phyloP scores from a whole-genome alignment of 306 rosid species.

The Cyamopsis tetragonoloba region DNA sequence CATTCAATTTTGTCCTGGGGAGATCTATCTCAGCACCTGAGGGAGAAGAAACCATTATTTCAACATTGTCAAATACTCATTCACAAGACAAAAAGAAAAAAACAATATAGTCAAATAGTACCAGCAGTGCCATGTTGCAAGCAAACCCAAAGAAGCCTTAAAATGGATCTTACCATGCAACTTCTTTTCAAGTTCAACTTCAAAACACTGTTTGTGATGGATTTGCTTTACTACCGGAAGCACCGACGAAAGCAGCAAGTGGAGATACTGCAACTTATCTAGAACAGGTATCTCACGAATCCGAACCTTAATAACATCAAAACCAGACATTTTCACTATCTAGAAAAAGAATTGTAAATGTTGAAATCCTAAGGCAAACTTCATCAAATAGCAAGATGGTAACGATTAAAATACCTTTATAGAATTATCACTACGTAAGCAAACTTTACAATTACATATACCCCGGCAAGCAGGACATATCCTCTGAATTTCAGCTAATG shows the following conservation, averaged over 20 bases:
- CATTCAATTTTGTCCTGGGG: conserved; percentile 78
- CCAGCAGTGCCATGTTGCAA: neutral
- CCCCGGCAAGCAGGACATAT: conserved; percentile 92
- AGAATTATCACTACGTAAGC: conserved; percentile 80
- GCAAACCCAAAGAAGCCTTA: conserved; percentile 18
- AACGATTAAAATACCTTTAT: conserved; percentile 58
- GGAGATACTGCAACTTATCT: conserved; percentile 79
- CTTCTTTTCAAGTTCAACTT: conserved; percentile 84
- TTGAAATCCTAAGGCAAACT: conserved; percentile 19
- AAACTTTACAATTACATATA: conserved; percentile 77
- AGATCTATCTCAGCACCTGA: conserved; percentile 78
- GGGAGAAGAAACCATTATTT: conserved; percentile 28
- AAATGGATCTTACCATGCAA: conserved; percentile 62
- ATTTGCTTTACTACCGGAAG: conserved; percentile 88
- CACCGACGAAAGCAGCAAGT: conserved; percentile 70
- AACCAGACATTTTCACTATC: conserved; percentile 17
- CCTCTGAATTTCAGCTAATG: conserved; percentile 73
- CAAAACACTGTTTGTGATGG: conserved; percentile 76
- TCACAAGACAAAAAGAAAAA: neutral
- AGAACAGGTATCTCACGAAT: conserved; percentile 80
- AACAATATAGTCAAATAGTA: conserved; percentile 23
- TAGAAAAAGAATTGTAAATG: neutral
- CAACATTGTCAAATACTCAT: conserved; percentile 24
- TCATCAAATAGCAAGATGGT: neutral
- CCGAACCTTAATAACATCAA: conserved; percentile 59